Evolutionary conservation across 768 basidiomycete species (phyloP).

Genomic region (Punctularia strigosozonata): DNA sequence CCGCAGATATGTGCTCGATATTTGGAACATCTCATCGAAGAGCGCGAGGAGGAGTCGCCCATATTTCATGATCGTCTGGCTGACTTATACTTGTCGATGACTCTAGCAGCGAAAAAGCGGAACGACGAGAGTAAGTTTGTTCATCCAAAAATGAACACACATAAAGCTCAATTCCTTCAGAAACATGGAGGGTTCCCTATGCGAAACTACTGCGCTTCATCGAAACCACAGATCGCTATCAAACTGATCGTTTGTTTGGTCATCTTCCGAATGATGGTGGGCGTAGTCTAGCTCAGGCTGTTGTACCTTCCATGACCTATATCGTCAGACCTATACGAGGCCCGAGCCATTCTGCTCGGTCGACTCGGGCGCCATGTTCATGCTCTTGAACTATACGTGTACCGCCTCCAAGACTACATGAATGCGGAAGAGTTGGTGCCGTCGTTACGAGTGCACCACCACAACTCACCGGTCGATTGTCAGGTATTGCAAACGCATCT

Average conservation of each 20-base stretch:
- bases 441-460: neutral
- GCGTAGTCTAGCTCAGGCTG: conserved; percentile 7
- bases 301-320: neutral
- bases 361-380: conserved; percentile 85
- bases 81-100: conserved; percentile 73
- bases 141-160: neutral
- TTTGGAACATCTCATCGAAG: conserved; percentile 75
- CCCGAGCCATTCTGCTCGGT: conserved; percentile 84
- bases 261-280: conserved; percentile 73
- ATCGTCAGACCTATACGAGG: conserved; percentile 70
- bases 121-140: conserved; percentile 42
- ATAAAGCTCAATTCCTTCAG: conserved; percentile 19
- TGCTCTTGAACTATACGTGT: conserved; percentile 91
- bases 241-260: conserved; percentile 70
- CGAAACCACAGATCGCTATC: conserved; percentile 54
- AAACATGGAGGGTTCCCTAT: conserved; percentile 38
- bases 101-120: conserved; percentile 42
- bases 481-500: conserved; percentile 86
- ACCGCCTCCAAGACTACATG: conserved; percentile 67
- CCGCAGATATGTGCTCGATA: conserved; percentile 63
- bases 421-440: conserved; percentile 80
- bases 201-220: conserved; percentile 71
- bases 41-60: conserved; percentile 52
- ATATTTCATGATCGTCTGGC: conserved; percentile 83
- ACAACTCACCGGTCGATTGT: neutral